Base-by-base conservation (phyloP, 495 filamentous ascomycete genomes). In the Hypoxylon rickii region DNA sequence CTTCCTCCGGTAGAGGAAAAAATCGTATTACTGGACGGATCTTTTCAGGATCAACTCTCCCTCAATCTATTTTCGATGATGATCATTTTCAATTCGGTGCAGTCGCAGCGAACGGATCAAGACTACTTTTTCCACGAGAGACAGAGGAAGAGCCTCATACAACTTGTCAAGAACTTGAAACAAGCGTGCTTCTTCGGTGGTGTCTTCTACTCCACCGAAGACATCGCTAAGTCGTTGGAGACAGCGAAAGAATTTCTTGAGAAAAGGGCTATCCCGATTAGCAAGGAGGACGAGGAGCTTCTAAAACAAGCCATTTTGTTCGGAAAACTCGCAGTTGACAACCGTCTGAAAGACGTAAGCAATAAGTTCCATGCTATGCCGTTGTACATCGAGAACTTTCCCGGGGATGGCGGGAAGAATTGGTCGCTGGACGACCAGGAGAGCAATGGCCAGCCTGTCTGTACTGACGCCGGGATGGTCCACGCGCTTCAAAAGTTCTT, bases 101-200 rank as follows among this genome's bases (percentile, higher is more conserved):
- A 92, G n/a, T 95, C 90, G 3, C 89, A 96, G 59, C 77, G 91
- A 10, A 79, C 78, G 4, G 93, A 91, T 61, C 75, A 78, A 22
- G 93, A 97, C 64, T 97, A 96, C 63, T 86, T 97, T 64, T 96
- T 96, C 61, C 85, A 96, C 47, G 78, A 83, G 0, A 81, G 79
- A 5, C 92, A 90, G 63, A 70, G 80, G 18, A 84, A 81, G 33
- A 72, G 78, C 42, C 74, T 96, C 0, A 72, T 81, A 37, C 72
- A 82, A 21, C 75, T 93, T 0, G 86, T 93, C 11, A 79, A 77
- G 44, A 96, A 97, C 65, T 73, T 97, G 22, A 79, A 89, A 18
- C 88, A 95, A 64, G 86, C 89, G n/a, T 88, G 88, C 33, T 96
- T 96, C 63, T 94, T 91, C 73, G 96, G 92, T 79, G 79, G 76